Conservation (phyloP, 2,329 filamentous ascomycete species). For the Stachybotrys elegans region DNA sequence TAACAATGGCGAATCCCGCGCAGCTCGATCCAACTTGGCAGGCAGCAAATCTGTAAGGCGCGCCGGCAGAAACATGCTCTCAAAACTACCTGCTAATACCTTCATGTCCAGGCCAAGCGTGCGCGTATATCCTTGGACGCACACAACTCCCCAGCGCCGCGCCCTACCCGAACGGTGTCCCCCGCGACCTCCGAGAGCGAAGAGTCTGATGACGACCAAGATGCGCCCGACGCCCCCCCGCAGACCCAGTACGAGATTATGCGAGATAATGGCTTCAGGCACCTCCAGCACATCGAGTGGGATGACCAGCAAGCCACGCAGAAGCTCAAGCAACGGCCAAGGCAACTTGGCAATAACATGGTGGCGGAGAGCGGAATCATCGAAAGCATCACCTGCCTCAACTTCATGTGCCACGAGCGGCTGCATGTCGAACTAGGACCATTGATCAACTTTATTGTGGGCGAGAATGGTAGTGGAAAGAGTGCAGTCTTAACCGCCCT, state of each 20-base stretch:
- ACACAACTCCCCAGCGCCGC: constrained; percentile 6
- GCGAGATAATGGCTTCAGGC: constrained; percentile 54
- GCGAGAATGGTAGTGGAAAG: constrained; percentile 96
- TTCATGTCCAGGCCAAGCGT: constrained; percentile 23
- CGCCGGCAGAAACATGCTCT: too few relatives aligned
- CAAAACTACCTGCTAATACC: too few relatives aligned
- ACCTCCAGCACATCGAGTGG: constrained; percentile 49
- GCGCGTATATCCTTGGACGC: constrained; percentile 24
- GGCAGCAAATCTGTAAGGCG: constrained; percentile 32
- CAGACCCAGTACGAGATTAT: constrained; percentile 58
- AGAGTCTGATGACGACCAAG: constrained; percentile 21
- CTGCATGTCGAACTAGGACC: constrained; percentile 83
- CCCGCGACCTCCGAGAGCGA: constrained; percentile 23
- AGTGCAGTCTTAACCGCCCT: constrained; percentile 92
- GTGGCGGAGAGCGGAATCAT: constrained; percentile 82
- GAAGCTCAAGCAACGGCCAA: constrained; percentile 47
- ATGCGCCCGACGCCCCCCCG: constrained; percentile 30
- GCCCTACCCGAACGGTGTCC: constrained; percentile 12
- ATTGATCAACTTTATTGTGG: constrained; percentile 95
- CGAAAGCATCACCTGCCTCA: constrained; percentile 78
- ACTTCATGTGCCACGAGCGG: constrained; percentile 93
- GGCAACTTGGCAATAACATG: constrained; percentile 59
- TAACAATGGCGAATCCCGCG: constrained; percentile 27
- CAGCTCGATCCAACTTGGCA: constrained; percentile 35
- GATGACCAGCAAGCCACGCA: constrained; percentile 64